phyloP scores from a whole-genome alignment of 345 rosid species.

The Lepidium sativum region DNA sequence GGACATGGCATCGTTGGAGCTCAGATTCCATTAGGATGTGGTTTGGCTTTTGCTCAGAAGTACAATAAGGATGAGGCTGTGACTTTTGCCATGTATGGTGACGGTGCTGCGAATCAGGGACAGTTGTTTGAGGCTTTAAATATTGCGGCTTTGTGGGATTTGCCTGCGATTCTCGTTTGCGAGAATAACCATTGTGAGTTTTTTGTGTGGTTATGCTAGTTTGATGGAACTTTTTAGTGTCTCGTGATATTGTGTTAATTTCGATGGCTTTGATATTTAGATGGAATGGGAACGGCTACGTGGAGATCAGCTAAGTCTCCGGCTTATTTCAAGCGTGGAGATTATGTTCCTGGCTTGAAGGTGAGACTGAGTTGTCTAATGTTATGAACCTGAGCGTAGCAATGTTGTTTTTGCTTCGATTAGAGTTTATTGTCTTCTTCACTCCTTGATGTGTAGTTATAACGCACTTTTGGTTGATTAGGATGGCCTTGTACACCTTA shows the following conservation, averaged over 20 bases:
- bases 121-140: constrained; percentile 96
- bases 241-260: not conserved
- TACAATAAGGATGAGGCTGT: constrained; percentile 78
- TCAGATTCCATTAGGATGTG: constrained; percentile 91
- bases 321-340: constrained; percentile 89
- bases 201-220: not conserved
- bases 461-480: not conserved
- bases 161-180: constrained; percentile 88
- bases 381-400: not conserved
- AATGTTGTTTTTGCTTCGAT: not conserved
- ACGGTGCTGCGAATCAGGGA: constrained; percentile 97
- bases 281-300: constrained; percentile 98
- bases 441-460: not conserved
- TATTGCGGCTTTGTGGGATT: constrained; percentile 91
- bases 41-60: constrained; percentile 94
- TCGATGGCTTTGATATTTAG: constrained; percentile 31
- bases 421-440: not conserved
- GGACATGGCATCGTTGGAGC: constrained; percentile 99
- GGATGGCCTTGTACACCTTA: not conserved
- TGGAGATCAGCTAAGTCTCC: constrained; percentile 98
- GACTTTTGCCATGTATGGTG: constrained; percentile 80
- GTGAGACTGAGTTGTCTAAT: constrained; percentile 25
- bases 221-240: not conserved
- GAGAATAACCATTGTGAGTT: constrained; percentile 90
- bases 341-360: constrained; percentile 98